Percentiles rank a stretch among this genome's conserved stretches.
phyloP scores from a whole-genome alignment of 495 filamentous ascomycete species.

The Collariella sp. region DNA sequence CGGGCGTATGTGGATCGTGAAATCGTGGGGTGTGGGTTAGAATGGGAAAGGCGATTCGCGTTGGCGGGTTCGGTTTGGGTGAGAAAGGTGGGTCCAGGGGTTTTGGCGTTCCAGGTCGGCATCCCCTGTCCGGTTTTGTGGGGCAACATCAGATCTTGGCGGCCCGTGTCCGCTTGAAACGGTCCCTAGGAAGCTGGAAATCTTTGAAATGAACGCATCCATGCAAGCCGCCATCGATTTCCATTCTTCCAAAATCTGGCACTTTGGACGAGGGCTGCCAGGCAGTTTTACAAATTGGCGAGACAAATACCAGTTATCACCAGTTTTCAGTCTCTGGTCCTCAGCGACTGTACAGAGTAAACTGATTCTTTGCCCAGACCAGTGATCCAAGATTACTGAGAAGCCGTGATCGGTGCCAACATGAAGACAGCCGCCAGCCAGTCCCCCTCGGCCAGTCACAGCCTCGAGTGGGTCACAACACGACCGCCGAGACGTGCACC shows the following conservation, averaged over 20 bases:
- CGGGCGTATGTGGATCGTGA: too few species aligned
- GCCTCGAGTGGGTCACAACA: neutral
- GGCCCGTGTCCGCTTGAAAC: neutral
- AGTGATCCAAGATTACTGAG: too few species aligned
- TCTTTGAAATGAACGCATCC: neutral
- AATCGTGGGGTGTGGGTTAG: too few species aligned
- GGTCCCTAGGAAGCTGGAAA: neutral
- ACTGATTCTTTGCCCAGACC: neutral
- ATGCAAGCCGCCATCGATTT: neutral
- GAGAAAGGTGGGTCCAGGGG: neutral
- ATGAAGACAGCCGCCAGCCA: too few species aligned
- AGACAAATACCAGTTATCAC: neutral
- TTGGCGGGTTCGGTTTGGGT: too few species aligned
- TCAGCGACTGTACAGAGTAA: neutral
- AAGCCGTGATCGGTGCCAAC: too few species aligned
- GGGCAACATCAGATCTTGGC: neutral
- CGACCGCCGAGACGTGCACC: constrained; percentile 11
- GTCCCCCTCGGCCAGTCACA: constrained; percentile 4
- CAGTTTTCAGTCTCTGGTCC: too few species aligned
- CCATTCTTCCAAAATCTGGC: neutral
- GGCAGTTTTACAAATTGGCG: neutral
- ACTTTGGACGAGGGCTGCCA: neutral
- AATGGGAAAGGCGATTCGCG: neutral
- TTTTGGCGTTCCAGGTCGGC: neutral
- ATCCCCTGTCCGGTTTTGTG: too few species aligned